Evolutionary conservation across 1,139 yeast species (phyloP), one percentile per base, ranked within the genome.

Genomic region (Nematodospora anomalae): DNA sequence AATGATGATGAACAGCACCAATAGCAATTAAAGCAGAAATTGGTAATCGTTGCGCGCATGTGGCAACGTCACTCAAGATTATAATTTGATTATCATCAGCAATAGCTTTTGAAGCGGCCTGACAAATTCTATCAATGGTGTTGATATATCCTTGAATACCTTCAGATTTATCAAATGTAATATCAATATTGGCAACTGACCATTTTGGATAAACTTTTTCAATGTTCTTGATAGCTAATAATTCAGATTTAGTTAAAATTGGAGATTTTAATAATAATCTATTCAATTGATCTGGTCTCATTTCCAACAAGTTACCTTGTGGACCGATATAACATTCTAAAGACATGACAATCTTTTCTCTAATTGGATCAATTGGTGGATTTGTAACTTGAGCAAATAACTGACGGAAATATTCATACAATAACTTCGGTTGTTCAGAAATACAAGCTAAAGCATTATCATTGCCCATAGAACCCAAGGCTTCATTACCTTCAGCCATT

Each of bases 391-490:
- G 98, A 27, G 98, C 98, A 65, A 92, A 92, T 54, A 92, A 76
- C 64, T 92, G 96, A 57, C 96, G 83, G 74, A 92, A 92, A 67
- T 92, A 92, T 57, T 92, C 98, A 60, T 85, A 92, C 49, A 88
- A 71, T 48, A 92, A 70, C 51, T 84, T 84, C 33, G 98, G 97
- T 64, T 89, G 95, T 57, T 87, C 92, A 32, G 96, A 84, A 49
- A 92, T 69, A 66, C 98, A 92, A 2, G 98, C 97, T 50, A 92
- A 74, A n/a, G 97, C 95, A 41, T 92, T 82, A 58, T 92, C 98
- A 58, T 90, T 90, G 74, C 98, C 98, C 98, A 92, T 92, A 10
- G 97, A 89, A 20, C 98, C 97, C 41, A 92, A 74, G 4, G 97
- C 90, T 67, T 92, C 98, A 57, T 89, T 89, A 44, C 92, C 96